Base-by-base conservation (phyloP, 2,329 filamentous ascomycete species). In the Epichloe gansuensis region DNA sequence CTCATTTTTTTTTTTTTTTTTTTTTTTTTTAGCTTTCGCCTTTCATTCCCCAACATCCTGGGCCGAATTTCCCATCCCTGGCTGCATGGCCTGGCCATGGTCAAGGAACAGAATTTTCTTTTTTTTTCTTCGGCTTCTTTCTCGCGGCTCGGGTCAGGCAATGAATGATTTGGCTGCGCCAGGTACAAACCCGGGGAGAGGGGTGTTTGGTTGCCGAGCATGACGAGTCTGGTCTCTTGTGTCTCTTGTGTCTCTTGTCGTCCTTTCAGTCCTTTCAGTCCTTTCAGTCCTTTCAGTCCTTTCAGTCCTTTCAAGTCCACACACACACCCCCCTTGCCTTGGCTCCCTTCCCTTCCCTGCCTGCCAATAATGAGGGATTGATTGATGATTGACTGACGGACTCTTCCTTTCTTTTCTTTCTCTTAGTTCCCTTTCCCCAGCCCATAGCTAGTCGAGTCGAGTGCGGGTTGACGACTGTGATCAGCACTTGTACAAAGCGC, bases 401-500 rank as follows among this genome's bases (percentile, higher is more conserved):
- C 55, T 56, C 34, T 50, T 41, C n/a, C 39, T 7, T 49, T 17
- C 7, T 28, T 34, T 34, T 47, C 5, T 38, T 48, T 21, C 46
- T 13, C 13, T 46, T 31, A 9, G 17, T 23, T 47, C n/a, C 38
- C 35, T 21, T 51, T 46, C 39, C 48, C 31, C 13, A 39, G 7
- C 35, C 31, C 17, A 21, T 21, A 21, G 17, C 17, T 41, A 35
- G 55, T 47, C 34, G 21, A 41, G 41, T 52, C 49, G 47, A 41
- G n/a, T 48, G 50, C 50, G 39, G 49, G 31, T 13, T 48, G 34
- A 49, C 48, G 48, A 44, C 48, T 50, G 41, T 37, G n/a, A 25
- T 23, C 43, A 48, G 35, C 46, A 46, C 35, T 45, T 48, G 49
- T 58, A 58, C 57, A 58, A 57, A 58, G 57, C 57, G 54, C 52